Conservation (phyloP, 2,329 filamentous ascomycete genomes). For the Emydomyces testavorans region DNA sequence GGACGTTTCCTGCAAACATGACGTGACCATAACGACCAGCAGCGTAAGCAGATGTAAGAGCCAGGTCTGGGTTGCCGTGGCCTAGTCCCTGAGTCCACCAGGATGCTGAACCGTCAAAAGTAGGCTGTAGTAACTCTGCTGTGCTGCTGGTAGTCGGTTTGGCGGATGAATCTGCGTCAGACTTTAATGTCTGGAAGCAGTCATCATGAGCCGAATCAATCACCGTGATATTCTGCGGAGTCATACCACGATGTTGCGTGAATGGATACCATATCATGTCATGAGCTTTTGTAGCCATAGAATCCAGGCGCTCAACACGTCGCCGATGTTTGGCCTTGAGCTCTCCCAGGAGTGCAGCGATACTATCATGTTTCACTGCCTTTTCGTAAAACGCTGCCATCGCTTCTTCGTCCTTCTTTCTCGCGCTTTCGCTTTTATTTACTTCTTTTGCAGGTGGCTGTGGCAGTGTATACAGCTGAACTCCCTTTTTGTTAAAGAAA, state of each 20-base stretch:
- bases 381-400: constrained; percentile 55
- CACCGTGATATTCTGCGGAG: constrained; percentile 51
- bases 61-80: constrained; percentile 60
- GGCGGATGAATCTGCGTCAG: constrained; percentile 10
- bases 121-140: constrained; percentile 44
- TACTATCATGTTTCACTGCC: constrained; percentile 30
- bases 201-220: constrained; percentile 75
- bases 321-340: constrained; percentile 45
- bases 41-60: constrained; percentile 66
- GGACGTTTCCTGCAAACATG: constrained; percentile 74
- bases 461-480: constrained; percentile 47
- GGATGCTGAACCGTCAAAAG: constrained; percentile 73
- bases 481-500: constrained; percentile 52
- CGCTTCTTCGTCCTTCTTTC: constrained; percentile 41
- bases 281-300: constrained; percentile 51
- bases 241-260: constrained; percentile 61
- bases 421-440: constrained; percentile 23
- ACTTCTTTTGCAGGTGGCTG: constrained; percentile 44
- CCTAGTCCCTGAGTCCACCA: constrained; percentile 90
- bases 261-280: constrained; percentile 74
- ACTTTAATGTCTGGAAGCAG: constrained; percentile 56
- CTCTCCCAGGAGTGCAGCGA: constrained; percentile 39
- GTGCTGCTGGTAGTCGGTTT: not conserved
- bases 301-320: constrained; percentile 49
- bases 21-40: constrained; percentile 77